These are phyloP conservation scores for Pachysandra terminalis DNA, from an alignment of 164 flowering plant species.

Conservation along the genomic window DNA sequence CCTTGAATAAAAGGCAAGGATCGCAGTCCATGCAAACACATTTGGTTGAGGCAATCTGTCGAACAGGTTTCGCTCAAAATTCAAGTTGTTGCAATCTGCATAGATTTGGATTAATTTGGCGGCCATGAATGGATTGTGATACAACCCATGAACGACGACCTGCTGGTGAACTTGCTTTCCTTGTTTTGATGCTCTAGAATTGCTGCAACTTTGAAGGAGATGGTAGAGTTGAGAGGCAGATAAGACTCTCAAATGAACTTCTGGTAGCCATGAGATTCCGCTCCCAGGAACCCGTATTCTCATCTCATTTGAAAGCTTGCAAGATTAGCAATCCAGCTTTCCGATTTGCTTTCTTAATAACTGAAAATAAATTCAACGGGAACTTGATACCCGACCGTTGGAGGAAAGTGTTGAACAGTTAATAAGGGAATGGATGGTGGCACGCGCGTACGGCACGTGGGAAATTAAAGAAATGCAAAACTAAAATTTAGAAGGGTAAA, in stretches of 20 bases:
- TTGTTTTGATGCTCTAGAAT: constrained; percentile 26
- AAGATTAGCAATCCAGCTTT: background rate
- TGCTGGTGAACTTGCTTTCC: constrained; percentile 44
- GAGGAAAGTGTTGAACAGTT: background rate
- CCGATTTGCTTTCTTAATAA: background rate
- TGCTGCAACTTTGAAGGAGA: too few relatives aligned
- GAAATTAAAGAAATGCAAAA: too few relatives aligned
- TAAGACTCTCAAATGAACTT: constrained; percentile 2
- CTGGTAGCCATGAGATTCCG: constrained; percentile 6
- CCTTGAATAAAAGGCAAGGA: constrained; percentile 33
- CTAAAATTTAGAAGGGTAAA: too few relatives aligned
- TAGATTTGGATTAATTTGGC: constrained; percentile 49
- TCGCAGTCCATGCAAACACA: constrained; percentile 55
- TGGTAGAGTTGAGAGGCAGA: constrained; percentile 21
- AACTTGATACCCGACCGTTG: background rate
- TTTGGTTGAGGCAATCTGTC: constrained; percentile 43
- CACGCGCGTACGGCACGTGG: too few relatives aligned
- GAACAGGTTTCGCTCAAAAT: constrained; percentile 32
- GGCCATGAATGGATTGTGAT: constrained; percentile 22
- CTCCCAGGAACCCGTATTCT: too few relatives aligned
- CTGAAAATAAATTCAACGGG: constrained; percentile 10
- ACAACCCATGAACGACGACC: constrained; percentile 26
- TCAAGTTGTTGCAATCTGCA: constrained; percentile 33
- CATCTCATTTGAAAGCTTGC: too few relatives aligned
- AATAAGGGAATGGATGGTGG: too few relatives aligned